Base-by-base conservation (phyloP, 352 stramenopile genomes). In the Globisporangium ultimum region DNA sequence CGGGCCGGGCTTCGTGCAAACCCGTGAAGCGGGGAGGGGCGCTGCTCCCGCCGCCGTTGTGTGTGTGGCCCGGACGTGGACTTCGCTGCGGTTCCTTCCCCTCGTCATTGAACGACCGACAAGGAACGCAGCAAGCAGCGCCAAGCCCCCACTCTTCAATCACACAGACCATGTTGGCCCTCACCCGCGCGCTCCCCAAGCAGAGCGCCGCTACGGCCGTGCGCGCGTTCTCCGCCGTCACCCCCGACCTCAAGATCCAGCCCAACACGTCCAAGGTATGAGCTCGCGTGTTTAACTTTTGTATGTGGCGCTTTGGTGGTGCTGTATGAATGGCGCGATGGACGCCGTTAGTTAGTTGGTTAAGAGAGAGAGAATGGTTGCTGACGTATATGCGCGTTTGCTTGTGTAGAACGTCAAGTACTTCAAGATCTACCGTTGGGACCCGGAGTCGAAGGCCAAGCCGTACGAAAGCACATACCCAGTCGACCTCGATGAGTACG, bases 341-440 rank as follows among this genome's bases (percentile, higher is more conserved):
- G n/a, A 34, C 4, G 20, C 28, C 5, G 8, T 11, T 36, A 36
- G 28, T 36, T 36, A 32, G 24, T n/a, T 28, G 24, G 24, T 5
- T 28, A 5, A 36, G 28, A 36, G 24, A 36, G 28, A 36, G 28
- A 36, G 28, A 36, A 36, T 36, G 7, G 28, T 36, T 10, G 14
- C 12, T 40, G 20, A 22, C 28, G 22, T 22, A 18, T 51, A 15
- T 36, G 17, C 45, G 15, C 49, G 46, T 59, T 22, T 64, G 58
- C 9, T 21, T 24, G 51, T 53, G 48, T 53, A 98, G 85, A 89
- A 96, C 63, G 97, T 98, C 78, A 98, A 98, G 80, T 98, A 98
- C 80, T 99, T 99, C 62, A 98, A 99, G 80, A 97, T 99, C 64
- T 99, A 99, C 83, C 89, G 97, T 58, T 99, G 95, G 91, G 95